phyloP scores from a whole-genome alignment of 106 monocot genomes.

The Alisma plantagoaquatica region DNA sequence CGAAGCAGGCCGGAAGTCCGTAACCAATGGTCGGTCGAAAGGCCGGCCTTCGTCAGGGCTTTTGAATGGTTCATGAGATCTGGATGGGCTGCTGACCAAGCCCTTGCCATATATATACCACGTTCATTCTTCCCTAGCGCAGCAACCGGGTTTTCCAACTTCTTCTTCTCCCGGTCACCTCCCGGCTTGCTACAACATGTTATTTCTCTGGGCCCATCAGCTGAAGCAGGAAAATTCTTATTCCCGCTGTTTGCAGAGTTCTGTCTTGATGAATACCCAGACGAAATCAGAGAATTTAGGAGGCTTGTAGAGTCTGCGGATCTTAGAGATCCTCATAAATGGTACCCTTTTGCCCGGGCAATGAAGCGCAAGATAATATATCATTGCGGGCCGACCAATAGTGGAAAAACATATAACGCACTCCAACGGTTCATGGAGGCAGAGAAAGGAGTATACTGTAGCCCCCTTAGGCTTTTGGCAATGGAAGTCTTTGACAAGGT shows the following conservation, averaged over 20 bases:
- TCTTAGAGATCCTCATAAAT: constrained; percentile 72
- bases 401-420: constrained; percentile 94
- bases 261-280: constrained; percentile 39
- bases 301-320: constrained; percentile 60
- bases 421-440: constrained; percentile 75
- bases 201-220: constrained; percentile 19
- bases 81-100: constrained; percentile 66
- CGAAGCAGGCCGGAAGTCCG: constrained; percentile 5
- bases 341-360: constrained; percentile 97
- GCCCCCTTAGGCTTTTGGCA: constrained; percentile 82
- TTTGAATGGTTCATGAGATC: constrained; percentile 53
- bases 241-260: constrained; percentile 81
- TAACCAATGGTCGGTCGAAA: constrained; percentile 1
- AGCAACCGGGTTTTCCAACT: constrained; percentile 38
- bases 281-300: constrained; percentile 33
- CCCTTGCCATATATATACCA: constrained; percentile 80
- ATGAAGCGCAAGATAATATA: constrained; percentile 80
- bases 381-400: constrained; percentile 98
- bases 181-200: constrained; percentile 20
- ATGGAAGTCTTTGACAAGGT: constrained; percentile 99
- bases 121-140: constrained; percentile 68
- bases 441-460: constrained; percentile 68
- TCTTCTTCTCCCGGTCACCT: constrained; percentile 32
- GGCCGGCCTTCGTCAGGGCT: constrained; percentile 22
- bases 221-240: constrained; percentile 39